Evolutionary conservation across 2,329 filamentous ascomycete species (phyloP).

Genomic region (Thielaviopsis musarum): DNA sequence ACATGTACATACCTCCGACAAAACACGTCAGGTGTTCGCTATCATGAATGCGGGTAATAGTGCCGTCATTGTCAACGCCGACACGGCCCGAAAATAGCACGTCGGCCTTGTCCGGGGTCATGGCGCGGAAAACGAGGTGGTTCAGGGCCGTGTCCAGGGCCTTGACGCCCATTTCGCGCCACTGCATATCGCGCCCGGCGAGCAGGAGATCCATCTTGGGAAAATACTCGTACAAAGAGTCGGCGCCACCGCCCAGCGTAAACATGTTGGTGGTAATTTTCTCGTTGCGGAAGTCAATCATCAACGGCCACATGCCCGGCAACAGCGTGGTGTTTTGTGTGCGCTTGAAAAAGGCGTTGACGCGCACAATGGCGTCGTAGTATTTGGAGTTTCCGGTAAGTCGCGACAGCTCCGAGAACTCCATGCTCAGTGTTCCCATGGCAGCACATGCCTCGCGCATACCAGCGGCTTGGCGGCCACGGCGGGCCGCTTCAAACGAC

Average conservation of each 20-base stretch:
- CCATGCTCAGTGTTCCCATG: constrained; percentile 51
- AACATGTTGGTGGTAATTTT: constrained; percentile 25
- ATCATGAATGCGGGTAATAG: constrained; percentile 15
- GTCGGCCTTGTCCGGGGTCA: constrained; percentile 42
- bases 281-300: constrained; percentile 29
- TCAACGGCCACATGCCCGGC: constrained; percentile 60
- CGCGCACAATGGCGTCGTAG: constrained; percentile 59
- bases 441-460: constrained; percentile 31
- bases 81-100: constrained; percentile 42
- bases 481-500: constrained; percentile 25
- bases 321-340: constrained; percentile 53
- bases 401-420: constrained; percentile 60
- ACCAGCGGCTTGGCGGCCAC: constrained; percentile 31
- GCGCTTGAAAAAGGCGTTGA: constrained; percentile 52
- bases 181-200: constrained; percentile 42
- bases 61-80: background rate
- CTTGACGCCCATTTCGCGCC: constrained; percentile 45
- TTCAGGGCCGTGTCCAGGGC: constrained; percentile 42
- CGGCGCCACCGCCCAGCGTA: constrained; percentile 35
- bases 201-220: constrained; percentile 48
- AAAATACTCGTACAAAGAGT: constrained; percentile 43
- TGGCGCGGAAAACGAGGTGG: constrained; percentile 53
- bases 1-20: constrained; percentile 50
- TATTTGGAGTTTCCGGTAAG: constrained; percentile 56
- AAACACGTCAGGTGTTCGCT: constrained; percentile 53